Evolutionary conservation across 345 rosid genomes (phyloP).

Genomic region (Syzygium oleosum): DNA sequence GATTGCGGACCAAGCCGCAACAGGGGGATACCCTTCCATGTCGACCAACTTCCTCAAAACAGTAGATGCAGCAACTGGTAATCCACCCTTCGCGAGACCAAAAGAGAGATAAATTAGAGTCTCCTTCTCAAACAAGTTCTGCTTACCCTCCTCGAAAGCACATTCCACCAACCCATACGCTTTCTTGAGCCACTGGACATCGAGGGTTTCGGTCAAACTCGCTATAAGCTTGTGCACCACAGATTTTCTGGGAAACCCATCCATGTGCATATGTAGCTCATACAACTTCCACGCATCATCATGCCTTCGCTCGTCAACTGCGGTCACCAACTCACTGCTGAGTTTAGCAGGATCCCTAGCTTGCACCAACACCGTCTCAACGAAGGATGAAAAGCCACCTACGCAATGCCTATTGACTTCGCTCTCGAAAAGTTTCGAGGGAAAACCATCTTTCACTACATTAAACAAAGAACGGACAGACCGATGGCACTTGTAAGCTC

Average conservation of each 20-base stretch:
- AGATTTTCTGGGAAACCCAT: slow-evolving; percentile 74
- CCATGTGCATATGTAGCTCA: slow-evolving; percentile 77
- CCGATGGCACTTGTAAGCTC: background rate
- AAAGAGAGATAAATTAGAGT: slow-evolving; percentile 66
- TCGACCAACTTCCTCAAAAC: slow-evolving; percentile 62
- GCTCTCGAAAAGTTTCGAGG: background rate
- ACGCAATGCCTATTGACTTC: background rate
- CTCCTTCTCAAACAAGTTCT: slow-evolving; percentile 65
- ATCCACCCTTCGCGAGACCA: slow-evolving; percentile 62
- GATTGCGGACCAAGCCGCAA: slow-evolving; percentile 67
- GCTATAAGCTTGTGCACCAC: slow-evolving; percentile 49
- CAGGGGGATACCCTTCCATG: slow-evolving; percentile 67
- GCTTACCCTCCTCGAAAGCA: slow-evolving; percentile 65
- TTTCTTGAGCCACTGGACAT: slow-evolving; percentile 50
- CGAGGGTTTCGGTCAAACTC: slow-evolving; percentile 54
- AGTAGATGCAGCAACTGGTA: slow-evolving; percentile 68
- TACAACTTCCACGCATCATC: slow-evolving; percentile 57
- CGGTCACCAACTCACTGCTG: slow-evolving; percentile 46
- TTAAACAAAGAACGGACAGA: background rate
- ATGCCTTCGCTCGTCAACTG: slow-evolving; percentile 44
- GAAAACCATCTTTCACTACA: background rate
- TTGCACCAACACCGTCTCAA: slow-evolving; percentile 63
- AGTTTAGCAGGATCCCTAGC: slow-evolving; percentile 75
- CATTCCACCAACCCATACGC: slow-evolving; percentile 57
- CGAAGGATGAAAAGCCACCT: slow-evolving; percentile 22